Evolutionary conservation across 768 basidiomycete species (phyloP).

Genomic region (Lentinula sp.): DNA sequence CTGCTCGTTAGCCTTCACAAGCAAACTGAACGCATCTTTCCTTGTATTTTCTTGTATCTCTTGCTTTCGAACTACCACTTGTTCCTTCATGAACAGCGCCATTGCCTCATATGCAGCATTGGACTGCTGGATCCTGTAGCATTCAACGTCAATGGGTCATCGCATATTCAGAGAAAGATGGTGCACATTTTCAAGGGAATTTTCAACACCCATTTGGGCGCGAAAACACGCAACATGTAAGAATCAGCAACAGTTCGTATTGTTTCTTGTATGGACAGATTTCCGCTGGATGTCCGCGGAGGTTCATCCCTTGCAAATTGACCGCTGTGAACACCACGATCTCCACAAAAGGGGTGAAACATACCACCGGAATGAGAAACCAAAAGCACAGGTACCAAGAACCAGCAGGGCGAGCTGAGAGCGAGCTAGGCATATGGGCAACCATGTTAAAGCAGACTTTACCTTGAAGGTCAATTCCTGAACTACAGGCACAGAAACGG

Average conservation of each 20-base stretch:
- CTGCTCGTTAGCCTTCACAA: constrained; percentile 42
- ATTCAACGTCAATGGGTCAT: too few species aligned
- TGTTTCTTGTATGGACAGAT: constrained; percentile 32
- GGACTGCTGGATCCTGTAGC: constrained; percentile 19
- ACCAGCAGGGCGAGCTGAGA: constrained; percentile 35
- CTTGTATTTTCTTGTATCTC: constrained; percentile 17
- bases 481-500: constrained; percentile 21
- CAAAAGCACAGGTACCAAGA: constrained; percentile 41
- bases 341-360: too few species aligned
- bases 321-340: background rate
- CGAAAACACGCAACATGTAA: constrained; percentile 16
- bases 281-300: constrained; percentile 28
- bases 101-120: constrained; percentile 25
- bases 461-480: constrained; percentile 33
- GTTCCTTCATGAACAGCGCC: constrained; percentile 29
- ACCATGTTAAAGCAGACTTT: background rate
- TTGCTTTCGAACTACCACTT: constrained; percentile 26
- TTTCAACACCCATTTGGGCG: constrained; percentile 31
- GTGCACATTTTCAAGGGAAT: constrained; percentile 29
- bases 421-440: background rate
- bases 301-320: constrained; percentile 18
- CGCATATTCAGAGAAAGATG: background rate
- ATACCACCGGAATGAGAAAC: constrained; percentile 12
- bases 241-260: constrained; percentile 27
- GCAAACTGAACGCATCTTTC: constrained; percentile 33